Conservation (phyloP, 805 yeast species). For the Schizosaccharomyces pombe region DNA sequence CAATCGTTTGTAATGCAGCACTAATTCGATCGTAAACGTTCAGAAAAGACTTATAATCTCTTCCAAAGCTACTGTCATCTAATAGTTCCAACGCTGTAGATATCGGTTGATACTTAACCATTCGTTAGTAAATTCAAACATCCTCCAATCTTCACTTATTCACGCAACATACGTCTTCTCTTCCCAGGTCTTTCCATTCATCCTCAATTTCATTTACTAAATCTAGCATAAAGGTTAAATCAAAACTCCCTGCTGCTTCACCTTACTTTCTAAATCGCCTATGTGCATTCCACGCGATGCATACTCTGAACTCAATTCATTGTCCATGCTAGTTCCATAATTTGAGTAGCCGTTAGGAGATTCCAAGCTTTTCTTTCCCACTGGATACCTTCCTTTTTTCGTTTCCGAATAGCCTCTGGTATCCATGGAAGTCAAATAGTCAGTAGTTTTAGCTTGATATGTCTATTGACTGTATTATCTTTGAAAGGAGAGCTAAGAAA, state of each 20-base stretch:
- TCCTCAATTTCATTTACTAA: background rate
- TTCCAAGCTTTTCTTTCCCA: background rate
- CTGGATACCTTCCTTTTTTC: background rate
- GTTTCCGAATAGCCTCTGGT: background rate
- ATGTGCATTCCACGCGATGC: background rate
- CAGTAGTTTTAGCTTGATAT: too few species aligned
- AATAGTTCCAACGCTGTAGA: background rate
- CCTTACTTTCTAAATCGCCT: background rate
- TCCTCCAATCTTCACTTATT: background rate
- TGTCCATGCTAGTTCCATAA: background rate
- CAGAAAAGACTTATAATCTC: background rate
- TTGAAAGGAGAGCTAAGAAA: too few species aligned
- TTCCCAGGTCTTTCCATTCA: slow-evolving; percentile 1
- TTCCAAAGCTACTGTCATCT: background rate
- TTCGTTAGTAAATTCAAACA: too few species aligned
- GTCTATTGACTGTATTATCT: too few species aligned
- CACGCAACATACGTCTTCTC: background rate
- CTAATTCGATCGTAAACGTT: background rate
- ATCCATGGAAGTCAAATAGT: background rate
- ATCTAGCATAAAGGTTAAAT: background rate
- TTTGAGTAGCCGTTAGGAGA: too few species aligned
- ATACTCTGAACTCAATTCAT: background rate
- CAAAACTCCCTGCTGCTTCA: background rate
- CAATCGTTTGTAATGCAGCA: background rate
- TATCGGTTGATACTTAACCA: background rate